Evolutionary conservation across 2,329 filamentous ascomycete species (phyloP), one percentile per base, ranked within the genome.

Genomic region (Paecilomyces niveus): DNA sequence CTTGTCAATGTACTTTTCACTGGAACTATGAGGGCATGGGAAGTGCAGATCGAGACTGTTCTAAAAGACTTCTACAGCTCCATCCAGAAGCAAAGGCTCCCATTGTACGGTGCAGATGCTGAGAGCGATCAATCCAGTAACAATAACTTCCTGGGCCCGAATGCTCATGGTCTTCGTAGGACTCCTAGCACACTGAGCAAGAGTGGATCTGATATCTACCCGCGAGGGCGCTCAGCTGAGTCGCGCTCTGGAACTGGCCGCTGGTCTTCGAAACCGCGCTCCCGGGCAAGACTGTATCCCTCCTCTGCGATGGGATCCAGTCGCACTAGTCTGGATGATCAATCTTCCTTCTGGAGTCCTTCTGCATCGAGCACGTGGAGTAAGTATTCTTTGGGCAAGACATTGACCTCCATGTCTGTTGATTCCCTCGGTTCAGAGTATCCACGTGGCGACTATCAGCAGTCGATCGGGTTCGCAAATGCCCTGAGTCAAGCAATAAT

Each of bases 381-480:
- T 77, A 93, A 90, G 67, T 90, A 94, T 69, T 97, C 93, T 0
- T 82, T 96, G 60, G 91, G 92, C 32, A 91, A 95, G 70, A 96
- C 92, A 0, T 87, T 95, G 62, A 92, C 91, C 0, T 93, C 92
- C 2, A 89, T 94, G 80, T 97, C 92, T 3, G 89, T 97, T 67
- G 91, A 96, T 70, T 96, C 92, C 0, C 87, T 97, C 65, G 88
- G 87, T 21, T 92, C 90, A 1, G 83, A 86, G 33, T 88, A 88
- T 72, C 86, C 85, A 4, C 84, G 87, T 53, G 86, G 85, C 50
- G 92, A 96, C 67, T 97, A 93, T 72, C 92, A 97, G 74, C 92
- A 96, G 74, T 95, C 92, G 0, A 96, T 99, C 69, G 94, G 94
- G 0, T 99, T 99, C 70, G 94, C 94, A 57, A 97, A 96, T 72